Base-by-base conservation (phyloP, 805 yeast genomes). In the Starmerella etchellsii region DNA sequence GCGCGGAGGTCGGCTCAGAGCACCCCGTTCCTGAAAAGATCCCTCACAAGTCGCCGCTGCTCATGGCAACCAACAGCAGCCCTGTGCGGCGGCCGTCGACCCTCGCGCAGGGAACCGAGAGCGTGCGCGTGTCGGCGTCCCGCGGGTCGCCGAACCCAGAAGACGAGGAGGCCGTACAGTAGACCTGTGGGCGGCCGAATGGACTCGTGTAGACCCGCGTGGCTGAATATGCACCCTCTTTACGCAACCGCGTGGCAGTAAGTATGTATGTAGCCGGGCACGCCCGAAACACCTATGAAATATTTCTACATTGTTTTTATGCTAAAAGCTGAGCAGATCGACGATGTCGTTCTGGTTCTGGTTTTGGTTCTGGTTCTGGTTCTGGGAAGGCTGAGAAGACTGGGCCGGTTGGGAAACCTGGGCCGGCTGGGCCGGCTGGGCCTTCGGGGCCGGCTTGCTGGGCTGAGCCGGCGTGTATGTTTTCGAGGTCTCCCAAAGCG, bases 401-500 rank as follows among this genome's bases (percentile, higher is more conserved):
- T 7, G 25, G 10, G 7, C 10, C 25, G 25, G 25, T 23, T 23
- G 25, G 10, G 25, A 7, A 23, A 10, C 10, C 25, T 8, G 25
- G 10, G 25, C 25, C 25, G 25, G 25, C 25, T 8, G 10, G 25
- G 25, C 25, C 30, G 30, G 30, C 30, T 27, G 30, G 6, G 30
- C 30, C 16, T 9, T 7, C 8, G n/a, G n/a, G 16, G 30, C n/a
- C n/a, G n/a, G n/a, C n/a, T 27, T 4, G n/a, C 36, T 21, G 10
- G 48, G 34, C 14, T 39, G 27, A 19, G 52, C 50, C 15, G 48
- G 46, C 23, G 46, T 41, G 13, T 46, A 40, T 2, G 48, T 11
- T 38, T 53, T 52, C 24, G 52, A 45, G 21, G 47, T 32, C 37
- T 49, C 54, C 68, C 68, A 64, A 36, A 64, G 48, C 26, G 63